phyloP scores from a whole-genome alignment of 768 basidiomycete genomes.

The Mycena maculata region DNA sequence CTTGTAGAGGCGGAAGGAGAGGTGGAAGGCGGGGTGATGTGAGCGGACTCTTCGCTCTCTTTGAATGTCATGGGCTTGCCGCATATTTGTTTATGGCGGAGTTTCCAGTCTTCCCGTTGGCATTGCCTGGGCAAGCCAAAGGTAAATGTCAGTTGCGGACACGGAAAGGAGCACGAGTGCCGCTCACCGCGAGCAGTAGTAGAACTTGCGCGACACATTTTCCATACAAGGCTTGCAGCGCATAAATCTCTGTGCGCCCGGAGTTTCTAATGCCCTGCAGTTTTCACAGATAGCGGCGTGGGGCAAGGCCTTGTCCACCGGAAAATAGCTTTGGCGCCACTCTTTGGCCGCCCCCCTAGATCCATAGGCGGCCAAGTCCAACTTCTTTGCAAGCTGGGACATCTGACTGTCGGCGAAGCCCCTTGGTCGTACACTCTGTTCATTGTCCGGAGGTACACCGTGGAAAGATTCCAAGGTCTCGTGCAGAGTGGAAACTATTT shows the following conservation, averaged over 20 bases:
- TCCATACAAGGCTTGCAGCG: conserved; percentile 8
- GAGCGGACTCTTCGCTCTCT: conserved; percentile 3
- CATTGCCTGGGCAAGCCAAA: background rate
- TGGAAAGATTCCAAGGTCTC: background rate
- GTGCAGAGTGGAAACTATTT: background rate
- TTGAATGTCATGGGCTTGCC: conserved; percentile 12
- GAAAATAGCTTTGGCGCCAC: background rate
- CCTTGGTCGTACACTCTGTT: background rate
- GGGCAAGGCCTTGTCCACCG: background rate
- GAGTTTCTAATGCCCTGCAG: background rate
- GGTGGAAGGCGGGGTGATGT: background rate
- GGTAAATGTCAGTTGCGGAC: background rate
- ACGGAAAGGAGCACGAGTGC: background rate
- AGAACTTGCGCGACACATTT: background rate
- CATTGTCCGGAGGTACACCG: background rate
- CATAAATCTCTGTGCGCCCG: conserved; percentile 7
- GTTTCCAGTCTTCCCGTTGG: conserved; percentile 13
- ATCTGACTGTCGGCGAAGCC: background rate
- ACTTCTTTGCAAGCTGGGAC: background rate
- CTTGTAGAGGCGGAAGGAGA: background rate
- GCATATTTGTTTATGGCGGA: conserved; percentile 10
- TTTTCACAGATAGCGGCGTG: background rate
- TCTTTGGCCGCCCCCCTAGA: conserved; percentile 1
- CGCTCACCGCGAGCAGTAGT: conserved; percentile 11
- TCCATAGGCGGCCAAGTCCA: background rate